Percentiles rank a stretch among this genome's conserved stretches.
Evolutionary conservation across 192 early-diverging fungal species (phyloP).

Genomic region (Linnemannia elongata): DNA sequence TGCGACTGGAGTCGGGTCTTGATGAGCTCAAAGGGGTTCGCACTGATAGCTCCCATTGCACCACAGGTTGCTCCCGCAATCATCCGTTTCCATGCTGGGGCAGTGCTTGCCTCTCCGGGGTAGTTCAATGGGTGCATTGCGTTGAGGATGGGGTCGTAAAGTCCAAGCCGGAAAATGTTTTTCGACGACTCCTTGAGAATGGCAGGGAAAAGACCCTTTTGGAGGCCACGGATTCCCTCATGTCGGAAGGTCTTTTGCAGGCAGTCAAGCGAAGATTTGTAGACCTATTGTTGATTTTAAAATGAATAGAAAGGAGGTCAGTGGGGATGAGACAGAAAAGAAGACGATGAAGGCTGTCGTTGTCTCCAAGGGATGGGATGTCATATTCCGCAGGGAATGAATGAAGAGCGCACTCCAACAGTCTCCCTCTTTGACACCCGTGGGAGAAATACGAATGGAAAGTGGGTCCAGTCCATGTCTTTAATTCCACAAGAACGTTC

Average conservation of each 20-base stretch:
- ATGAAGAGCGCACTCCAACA: background rate
- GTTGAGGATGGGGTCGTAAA: constrained; percentile 80
- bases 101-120: constrained; percentile 57
- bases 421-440: background rate
- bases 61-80: constrained; percentile 79
- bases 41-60: constrained; percentile 80
- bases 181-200: constrained; percentile 79
- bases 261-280: constrained; percentile 76
- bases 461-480: background rate
- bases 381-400: no score
- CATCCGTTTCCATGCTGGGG: constrained; percentile 84
- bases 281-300: constrained; percentile 52
- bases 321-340: background rate
- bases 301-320: background rate
- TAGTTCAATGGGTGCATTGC: constrained; percentile 66
- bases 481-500: background rate
- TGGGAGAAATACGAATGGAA: background rate
- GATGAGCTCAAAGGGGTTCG: constrained; percentile 83
- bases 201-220: constrained; percentile 80
- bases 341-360: background rate
- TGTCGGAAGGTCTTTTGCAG: constrained; percentile 74
- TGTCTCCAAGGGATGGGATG: background rate
- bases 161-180: constrained; percentile 78
- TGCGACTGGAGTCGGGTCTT: constrained; percentile 79
- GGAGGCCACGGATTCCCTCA: constrained; percentile 77